phyloP scores from a whole-genome alignment of 805 yeast genomes.

The Sugiyamaella marilandica region DNA sequence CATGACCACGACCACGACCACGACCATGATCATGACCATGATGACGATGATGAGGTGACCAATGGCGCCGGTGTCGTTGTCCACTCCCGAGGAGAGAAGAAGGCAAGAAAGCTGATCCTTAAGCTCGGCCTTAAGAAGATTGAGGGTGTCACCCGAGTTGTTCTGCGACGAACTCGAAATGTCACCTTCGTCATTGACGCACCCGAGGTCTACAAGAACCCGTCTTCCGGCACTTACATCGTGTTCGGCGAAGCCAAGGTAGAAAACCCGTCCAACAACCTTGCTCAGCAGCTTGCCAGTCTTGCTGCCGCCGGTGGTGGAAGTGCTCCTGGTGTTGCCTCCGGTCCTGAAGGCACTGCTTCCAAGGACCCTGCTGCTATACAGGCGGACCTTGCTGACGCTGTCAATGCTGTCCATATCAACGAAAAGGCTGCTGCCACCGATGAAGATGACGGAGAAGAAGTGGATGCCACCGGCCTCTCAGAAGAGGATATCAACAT shows the following conservation, averaged over 20 bases:
- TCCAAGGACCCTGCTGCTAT: conserved; percentile 27
- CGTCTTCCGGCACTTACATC: conserved; percentile 85
- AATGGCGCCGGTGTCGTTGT: conserved; percentile 21
- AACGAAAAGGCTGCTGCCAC: conserved; percentile 42
- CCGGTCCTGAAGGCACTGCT: conserved; percentile 43
- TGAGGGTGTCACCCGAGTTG: conserved; percentile 90
- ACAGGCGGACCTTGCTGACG: conserved; percentile 29
- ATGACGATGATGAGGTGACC: conserved; percentile 17
- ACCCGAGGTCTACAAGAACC: conserved; percentile 93
- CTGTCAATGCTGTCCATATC: conserved; percentile 26
- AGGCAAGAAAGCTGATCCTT: conserved; percentile 85
- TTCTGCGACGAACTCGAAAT: conserved; percentile 90
- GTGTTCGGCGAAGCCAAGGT: conserved; percentile 98
- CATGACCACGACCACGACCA: conserved; percentile 19
- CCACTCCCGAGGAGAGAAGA: conserved; percentile 63
- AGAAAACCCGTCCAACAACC: conserved; percentile 85
- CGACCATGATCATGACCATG: conserved; percentile 17
- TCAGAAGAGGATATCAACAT: conserved; percentile 77
- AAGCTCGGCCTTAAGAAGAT: conserved; percentile 87
- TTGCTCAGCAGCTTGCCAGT: conserved; percentile 74
- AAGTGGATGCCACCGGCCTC: conserved; percentile 81
- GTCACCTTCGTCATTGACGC: conserved; percentile 82
- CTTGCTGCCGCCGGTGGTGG: conserved; percentile 49
- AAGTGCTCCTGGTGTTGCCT: conserved; percentile 32
- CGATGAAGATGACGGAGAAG: conserved; percentile 62